Conservation (phyloP, 148 eudicot genomes). For the Drosera capensis region DNA sequence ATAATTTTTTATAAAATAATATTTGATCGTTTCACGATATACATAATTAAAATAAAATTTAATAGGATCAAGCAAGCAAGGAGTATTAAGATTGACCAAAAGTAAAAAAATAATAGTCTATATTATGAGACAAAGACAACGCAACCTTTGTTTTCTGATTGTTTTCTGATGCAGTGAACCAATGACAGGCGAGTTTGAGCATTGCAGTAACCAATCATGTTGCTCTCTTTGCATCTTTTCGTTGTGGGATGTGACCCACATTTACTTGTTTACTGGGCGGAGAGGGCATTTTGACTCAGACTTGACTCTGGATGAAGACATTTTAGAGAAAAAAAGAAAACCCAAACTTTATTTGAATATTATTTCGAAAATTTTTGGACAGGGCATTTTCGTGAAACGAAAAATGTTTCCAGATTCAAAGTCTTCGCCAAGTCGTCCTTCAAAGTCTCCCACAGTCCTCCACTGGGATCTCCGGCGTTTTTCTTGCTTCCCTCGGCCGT, state of each 20-base stretch:
- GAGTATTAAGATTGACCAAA: no score
- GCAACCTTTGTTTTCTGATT: no score
- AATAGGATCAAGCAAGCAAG: no score
- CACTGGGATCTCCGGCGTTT: neutral
- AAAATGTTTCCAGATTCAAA: neutral
- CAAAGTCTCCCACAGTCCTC: neutral
- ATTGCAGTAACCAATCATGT: neutral
- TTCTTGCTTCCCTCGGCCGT: no score
- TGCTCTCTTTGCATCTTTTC: neutral
- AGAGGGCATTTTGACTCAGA: neutral
- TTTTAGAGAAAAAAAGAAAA: no score
- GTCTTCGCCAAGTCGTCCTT: neutral
- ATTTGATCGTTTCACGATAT: no score
- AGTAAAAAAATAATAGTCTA: no score
- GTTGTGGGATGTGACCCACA: neutral
- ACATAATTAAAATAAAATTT: no score
- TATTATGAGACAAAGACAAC: no score
- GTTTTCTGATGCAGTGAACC: neutral
- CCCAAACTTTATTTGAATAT: neutral
- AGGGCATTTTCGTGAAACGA: neutral
- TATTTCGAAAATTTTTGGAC: no score
- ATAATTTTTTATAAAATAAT: no score
- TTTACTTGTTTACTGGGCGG: neutral
- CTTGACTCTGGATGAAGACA: no score
- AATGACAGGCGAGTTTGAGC: neutral